phyloP scores from a whole-genome alignment of 805 yeast genomes.

The Ascoidea asiatica region DNA sequence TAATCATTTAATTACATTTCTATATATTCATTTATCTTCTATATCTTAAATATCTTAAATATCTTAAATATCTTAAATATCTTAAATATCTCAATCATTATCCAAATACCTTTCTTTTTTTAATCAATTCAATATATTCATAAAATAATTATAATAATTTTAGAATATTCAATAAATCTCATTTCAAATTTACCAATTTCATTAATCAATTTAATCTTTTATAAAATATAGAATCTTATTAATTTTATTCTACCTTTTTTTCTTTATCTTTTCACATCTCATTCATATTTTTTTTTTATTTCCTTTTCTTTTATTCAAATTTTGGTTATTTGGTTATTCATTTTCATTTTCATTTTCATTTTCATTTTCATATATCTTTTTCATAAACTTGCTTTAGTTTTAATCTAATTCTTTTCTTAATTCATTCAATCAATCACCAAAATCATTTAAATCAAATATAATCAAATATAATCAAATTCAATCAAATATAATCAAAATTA shows the following conservation, averaged over 20 bases:
- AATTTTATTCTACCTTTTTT: neutral
- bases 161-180: no score
- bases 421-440: constrained; percentile 7
- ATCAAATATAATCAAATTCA: neutral
- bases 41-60: no score
- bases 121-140: no score
- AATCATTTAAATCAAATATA: constrained; percentile 1
- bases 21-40: no score
- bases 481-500: no score
- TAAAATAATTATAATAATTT: no score
- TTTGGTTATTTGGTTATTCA: neutral
- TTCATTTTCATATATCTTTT: neutral
- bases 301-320: neutral
- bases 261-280: neutral
- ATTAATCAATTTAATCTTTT: no score
- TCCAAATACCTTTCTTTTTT: no score
- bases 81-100: no score
- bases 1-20: no score
- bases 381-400: constrained; percentile 5
- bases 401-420: neutral
- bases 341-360: neutral
- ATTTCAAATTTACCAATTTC: no score
- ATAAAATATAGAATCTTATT: neutral
- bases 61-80: no score
- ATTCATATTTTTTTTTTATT: constrained; percentile 8